A percentile compares a stretch with the other conserved stretches of the same genome.
Conservation (phyloP, 371 early-diverging fungal species). For the Gilbertella persicaria region DNA sequence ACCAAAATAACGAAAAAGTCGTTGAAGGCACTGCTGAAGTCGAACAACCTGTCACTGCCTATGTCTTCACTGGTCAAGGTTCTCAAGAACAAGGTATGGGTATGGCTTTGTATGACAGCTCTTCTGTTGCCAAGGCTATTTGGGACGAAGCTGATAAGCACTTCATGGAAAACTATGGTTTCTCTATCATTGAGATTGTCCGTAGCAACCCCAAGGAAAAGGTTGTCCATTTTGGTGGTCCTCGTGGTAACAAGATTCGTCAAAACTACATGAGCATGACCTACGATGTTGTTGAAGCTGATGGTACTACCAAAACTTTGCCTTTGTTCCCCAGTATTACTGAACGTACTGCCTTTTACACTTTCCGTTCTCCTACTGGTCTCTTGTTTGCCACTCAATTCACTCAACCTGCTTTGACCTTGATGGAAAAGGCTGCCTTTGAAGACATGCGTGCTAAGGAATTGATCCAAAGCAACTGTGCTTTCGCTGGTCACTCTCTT, state of each 20-base stretch:
- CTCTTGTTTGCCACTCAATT: conserved; percentile 95
- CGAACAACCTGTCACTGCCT: conserved; percentile 89
- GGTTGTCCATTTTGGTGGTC: conserved; percentile 95
- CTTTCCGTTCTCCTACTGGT: conserved; percentile 91
- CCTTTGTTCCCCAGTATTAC: conserved; percentile 92
- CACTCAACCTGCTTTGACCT: conserved; percentile 90
- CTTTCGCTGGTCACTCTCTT: conserved; percentile 95
- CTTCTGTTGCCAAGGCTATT: conserved; percentile 81
- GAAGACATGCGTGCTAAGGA: conserved; percentile 91
- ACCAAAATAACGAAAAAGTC: conserved; percentile 86
- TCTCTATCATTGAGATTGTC: conserved; percentile 95
- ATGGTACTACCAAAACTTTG: conserved; percentile 72
- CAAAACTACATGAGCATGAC: conserved; percentile 90
- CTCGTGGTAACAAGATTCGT: conserved; percentile 89
- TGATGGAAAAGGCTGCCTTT: conserved; percentile 93
- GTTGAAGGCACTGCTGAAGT: conserved; percentile 93
- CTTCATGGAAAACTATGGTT: conserved; percentile 86
- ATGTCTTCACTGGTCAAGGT: conserved; percentile 97
- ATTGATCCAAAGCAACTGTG: conserved; percentile 79
- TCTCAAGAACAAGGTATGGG: conserved; percentile 97
- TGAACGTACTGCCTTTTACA: conserved; percentile 80
- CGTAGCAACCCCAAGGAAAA: conserved; percentile 84
- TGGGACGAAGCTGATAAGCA: conserved; percentile 95
- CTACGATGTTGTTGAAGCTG: conserved; percentile 80
- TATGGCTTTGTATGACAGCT: conserved; percentile 89